Evolutionary conservation across 2,329 filamentous ascomycete genomes (phyloP).

Genomic region (Sporothrix euskadiensis): DNA sequence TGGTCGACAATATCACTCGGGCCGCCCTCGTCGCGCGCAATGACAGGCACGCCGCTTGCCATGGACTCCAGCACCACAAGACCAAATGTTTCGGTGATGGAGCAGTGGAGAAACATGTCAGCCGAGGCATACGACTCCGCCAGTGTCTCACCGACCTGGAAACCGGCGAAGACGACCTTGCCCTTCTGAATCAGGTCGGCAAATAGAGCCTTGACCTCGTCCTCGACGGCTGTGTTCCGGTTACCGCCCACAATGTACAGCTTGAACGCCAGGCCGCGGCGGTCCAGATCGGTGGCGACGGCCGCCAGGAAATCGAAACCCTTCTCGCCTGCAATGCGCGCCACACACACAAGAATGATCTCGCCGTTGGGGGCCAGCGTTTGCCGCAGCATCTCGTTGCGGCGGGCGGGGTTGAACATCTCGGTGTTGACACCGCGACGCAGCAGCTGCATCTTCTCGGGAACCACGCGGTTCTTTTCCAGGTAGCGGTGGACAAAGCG

Average conservation of each 20-base stretch:
- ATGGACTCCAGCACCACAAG: conserved; percentile 70
- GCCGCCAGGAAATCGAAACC: conserved; percentile 67
- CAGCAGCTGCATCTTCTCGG: conserved; percentile 59
- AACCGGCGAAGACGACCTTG: conserved; percentile 66
- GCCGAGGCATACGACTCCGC: conserved; percentile 68
- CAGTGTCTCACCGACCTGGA: conserved; percentile 60
- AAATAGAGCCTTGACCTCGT: conserved; percentile 63
- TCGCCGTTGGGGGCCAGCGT: conserved; percentile 62
- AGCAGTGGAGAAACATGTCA: conserved; percentile 71
- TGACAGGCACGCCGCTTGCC: conserved; percentile 68
- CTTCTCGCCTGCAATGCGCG: conserved; percentile 68
- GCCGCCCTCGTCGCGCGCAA: conserved; percentile 68
- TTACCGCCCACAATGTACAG: conserved; percentile 69
- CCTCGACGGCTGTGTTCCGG: conserved; percentile 62
- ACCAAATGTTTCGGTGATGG: conserved; percentile 70
- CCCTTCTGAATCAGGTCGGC: conserved; percentile 48
- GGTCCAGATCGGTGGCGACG: conserved; percentile 55
- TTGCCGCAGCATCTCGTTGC: conserved; percentile 53
- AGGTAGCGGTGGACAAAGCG: conserved; percentile 64
- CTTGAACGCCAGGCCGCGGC: conserved; percentile 59
- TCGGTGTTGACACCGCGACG: conserved; percentile 66
- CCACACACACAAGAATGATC: conserved; percentile 65
- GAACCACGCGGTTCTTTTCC: conserved; percentile 55
- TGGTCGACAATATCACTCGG: conserved; percentile 67
- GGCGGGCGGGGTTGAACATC: conserved; percentile 57